These are phyloP conservation scores for Ricinus communis DNA, from an alignment of 345 rosid genomes.

Conservation along the genomic window DNA sequence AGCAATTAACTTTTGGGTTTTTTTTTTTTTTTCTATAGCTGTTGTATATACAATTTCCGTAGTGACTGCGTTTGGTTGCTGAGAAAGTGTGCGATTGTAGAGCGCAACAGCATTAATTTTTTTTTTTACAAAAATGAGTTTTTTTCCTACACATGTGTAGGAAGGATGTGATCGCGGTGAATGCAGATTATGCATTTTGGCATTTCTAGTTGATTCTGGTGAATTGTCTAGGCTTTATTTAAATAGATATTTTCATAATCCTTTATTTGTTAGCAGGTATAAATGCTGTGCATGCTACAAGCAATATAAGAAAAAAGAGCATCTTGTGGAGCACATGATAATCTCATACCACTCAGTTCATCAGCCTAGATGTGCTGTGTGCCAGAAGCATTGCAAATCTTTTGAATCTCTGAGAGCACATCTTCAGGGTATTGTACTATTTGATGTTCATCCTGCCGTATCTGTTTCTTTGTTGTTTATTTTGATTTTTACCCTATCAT, in stretches of 20 bases:
- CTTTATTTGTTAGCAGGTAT: constrained; percentile 42
- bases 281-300: constrained; percentile 70
- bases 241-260: not conserved
- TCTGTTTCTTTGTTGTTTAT: not conserved
- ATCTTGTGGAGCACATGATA: constrained; percentile 85
- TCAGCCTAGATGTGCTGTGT: constrained; percentile 65
- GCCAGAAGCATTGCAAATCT: constrained; percentile 71
- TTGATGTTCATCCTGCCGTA: not conserved
- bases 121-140: not conserved
- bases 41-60: not conserved
- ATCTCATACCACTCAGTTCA: constrained; percentile 64
- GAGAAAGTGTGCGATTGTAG: not conserved
- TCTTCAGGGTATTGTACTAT: constrained; percentile 43
- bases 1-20: not conserved
- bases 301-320: constrained; percentile 65
- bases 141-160: not conserved
- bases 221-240: not conserved
- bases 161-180: not conserved
- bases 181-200: not conserved
- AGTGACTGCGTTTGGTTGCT: not conserved
- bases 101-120: not conserved
- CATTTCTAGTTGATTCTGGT: not conserved
- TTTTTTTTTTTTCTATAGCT: not conserved
- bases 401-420: constrained; percentile 71
- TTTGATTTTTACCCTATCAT: constrained; percentile 5